A percentile compares a stretch with the other conserved stretches of the same genome.
These are phyloP conservation scores for Mucor circinelloides DNA, from an alignment of 371 early-diverging fungal species.

Conservation along the genomic window DNA sequence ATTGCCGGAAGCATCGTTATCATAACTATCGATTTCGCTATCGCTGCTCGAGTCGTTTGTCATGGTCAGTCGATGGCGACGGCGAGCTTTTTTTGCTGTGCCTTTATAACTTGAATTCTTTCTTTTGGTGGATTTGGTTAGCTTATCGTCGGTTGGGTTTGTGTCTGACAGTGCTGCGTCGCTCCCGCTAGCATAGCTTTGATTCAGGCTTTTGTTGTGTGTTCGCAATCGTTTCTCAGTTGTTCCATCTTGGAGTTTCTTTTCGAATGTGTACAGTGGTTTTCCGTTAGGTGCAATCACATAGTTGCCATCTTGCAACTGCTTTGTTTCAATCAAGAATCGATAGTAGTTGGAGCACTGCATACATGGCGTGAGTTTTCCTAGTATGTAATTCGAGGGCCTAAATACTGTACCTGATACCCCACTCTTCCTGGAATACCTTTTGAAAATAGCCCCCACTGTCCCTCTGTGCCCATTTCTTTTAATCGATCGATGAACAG, in stretches of 20 bases:
- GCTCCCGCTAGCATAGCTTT: background rate
- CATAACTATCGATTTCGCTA: constrained; percentile 24
- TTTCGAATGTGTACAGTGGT: constrained; percentile 83
- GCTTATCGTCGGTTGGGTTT: background rate
- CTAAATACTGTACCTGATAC: constrained; percentile 68
- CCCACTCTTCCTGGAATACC: constrained; percentile 92
- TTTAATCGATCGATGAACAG: constrained; percentile 77
- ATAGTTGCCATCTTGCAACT: constrained; percentile 87
- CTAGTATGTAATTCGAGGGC: background rate
- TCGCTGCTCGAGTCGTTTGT: constrained; percentile 27
- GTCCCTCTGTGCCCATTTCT: constrained; percentile 88
- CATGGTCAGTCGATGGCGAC: background rate
- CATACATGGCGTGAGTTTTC: too few relatives aligned
- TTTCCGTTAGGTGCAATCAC: constrained; percentile 84
- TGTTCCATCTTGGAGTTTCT: constrained; percentile 75
- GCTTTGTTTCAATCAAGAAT: constrained; percentile 77
- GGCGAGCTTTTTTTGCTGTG: background rate
- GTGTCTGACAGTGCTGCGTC: background rate
- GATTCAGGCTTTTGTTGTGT: constrained; percentile 35
- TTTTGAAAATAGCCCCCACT: constrained; percentile 94
- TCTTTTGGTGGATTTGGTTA: constrained; percentile 24
- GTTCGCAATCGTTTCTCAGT: constrained; percentile 75
- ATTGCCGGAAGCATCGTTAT: constrained; percentile 5
- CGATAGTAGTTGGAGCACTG: constrained; percentile 95
- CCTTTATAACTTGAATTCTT: background rate